phyloP scores from a whole-genome alignment of 1,139 yeast species.

The Pichia sp. region DNA sequence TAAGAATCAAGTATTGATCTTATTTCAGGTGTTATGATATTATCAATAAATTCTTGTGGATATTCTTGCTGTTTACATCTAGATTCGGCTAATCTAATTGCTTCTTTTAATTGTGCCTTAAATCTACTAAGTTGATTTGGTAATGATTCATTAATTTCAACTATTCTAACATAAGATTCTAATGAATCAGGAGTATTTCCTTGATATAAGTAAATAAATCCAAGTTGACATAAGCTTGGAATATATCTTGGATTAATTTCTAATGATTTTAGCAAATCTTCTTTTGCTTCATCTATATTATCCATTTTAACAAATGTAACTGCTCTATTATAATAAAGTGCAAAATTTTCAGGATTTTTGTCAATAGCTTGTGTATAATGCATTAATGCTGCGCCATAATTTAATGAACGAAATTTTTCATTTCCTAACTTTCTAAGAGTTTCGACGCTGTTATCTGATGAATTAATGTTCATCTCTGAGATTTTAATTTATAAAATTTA shows the following conservation, averaged over 20 bases:
- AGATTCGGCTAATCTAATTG: conserved; percentile 25
- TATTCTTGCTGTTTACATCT: conserved; percentile 30
- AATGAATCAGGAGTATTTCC: conserved; percentile 32
- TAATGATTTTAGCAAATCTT: conserved; percentile 30
- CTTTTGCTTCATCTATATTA: conserved; percentile 30
- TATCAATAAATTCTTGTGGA: conserved; percentile 25
- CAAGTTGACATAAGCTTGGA: conserved; percentile 34
- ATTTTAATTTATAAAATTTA: too few species aligned
- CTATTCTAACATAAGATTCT: conserved; percentile 31
- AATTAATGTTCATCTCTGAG: background rate
- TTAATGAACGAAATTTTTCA: conserved; percentile 26
- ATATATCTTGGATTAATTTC: conserved; percentile 30
- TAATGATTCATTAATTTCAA: conserved; percentile 22
- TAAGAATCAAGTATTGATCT: conserved; percentile 22
- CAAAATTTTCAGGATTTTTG: conserved; percentile 29
- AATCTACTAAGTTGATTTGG: conserved; percentile 23
- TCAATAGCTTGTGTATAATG: conserved; percentile 32
- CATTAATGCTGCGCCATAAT: conserved; percentile 31
- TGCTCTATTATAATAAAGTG: conserved; percentile 33
- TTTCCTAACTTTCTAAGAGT: conserved; percentile 31
- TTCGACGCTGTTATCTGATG: conserved; percentile 12
- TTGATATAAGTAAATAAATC: conserved; percentile 29
- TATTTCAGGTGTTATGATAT: conserved; percentile 22
- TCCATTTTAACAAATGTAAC: conserved; percentile 33
- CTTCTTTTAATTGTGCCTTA: conserved; percentile 24